A percentile compares a stretch with the other conserved stretches of the same genome.
These are phyloP conservation scores for Plantago major DNA, from an alignment of 257 asterid species.

Conservation along the genomic window DNA sequence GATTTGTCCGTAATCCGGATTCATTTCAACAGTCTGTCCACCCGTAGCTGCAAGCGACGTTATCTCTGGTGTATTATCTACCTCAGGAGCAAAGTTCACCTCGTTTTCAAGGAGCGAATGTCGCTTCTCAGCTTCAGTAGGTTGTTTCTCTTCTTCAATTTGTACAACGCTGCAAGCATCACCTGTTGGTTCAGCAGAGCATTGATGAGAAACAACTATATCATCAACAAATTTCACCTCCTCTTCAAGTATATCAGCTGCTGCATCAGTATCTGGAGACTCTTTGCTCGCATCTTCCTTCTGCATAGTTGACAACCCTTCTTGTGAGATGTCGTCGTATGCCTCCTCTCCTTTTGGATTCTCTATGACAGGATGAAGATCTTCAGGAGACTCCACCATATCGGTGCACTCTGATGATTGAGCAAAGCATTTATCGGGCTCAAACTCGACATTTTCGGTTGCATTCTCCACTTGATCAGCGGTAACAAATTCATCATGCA, in stretches of 20 bases:
- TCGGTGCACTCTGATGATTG: conserved; percentile 4
- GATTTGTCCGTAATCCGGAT: too few species aligned
- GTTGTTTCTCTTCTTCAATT: conserved; percentile 1
- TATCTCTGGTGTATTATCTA: neutral
- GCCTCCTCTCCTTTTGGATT: neutral
- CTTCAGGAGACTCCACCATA: conserved; percentile 1
- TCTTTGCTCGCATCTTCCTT: neutral
- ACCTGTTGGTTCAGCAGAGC: neutral
- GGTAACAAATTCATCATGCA: conserved; percentile 1
- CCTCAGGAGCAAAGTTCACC: neutral
- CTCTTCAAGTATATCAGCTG: neutral
- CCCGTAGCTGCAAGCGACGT: conserved; percentile 7
- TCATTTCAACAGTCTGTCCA: too few species aligned
- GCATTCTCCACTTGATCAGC: conserved; percentile 1
- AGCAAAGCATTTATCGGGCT: conserved; percentile 11
- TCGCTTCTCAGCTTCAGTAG: neutral
- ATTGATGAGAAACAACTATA: neutral
- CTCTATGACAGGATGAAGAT: neutral
- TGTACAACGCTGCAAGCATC: neutral
- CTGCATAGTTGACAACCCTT: neutral
- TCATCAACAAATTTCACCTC: neutral
- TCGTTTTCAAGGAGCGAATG: neutral
- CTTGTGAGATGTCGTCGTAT: neutral
- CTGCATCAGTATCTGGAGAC: conserved; percentile 3
- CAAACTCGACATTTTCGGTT: neutral